Conservation (phyloP, 345 rosid genomes). For the Acer saccharum region DNA sequence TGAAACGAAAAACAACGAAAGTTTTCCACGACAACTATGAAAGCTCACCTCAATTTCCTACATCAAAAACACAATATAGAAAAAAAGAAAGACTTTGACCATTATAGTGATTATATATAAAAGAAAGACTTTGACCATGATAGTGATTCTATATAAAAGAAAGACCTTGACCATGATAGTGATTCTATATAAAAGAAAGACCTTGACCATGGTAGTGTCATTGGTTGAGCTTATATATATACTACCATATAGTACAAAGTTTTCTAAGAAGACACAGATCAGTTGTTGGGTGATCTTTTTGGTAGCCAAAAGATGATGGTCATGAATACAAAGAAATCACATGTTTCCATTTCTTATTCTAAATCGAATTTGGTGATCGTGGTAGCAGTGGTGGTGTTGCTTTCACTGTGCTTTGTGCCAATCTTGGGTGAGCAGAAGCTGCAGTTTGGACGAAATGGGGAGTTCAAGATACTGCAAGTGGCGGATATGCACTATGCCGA, state of each 20-base stretch:
- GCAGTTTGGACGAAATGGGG: constrained; percentile 53
- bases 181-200: not conserved
- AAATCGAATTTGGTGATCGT: not conserved
- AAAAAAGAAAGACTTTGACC: not conserved
- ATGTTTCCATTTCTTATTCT: constrained; percentile 2
- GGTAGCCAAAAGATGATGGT: not conserved
- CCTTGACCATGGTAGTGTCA: not conserved
- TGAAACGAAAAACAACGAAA: too few species aligned
- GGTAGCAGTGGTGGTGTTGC: not conserved
- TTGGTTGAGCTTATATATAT: too few species aligned
- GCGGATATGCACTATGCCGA: constrained; percentile 93
- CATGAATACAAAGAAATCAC: not conserved
- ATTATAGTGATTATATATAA: not conserved
- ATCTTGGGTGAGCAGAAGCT: constrained; percentile 36
- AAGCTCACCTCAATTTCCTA: too few species aligned
- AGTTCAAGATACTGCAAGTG: constrained; percentile 85
- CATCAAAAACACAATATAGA: too few species aligned
- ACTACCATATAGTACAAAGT: not conserved
- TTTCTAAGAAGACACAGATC: not conserved
- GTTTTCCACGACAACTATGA: not conserved
- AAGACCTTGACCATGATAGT: not conserved
- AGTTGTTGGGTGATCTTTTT: not conserved
- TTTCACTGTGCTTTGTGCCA: constrained; percentile 25
- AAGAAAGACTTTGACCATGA: not conserved
- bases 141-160: not conserved